Conservation (phyloP, 768 basidiomycete genomes). For the Dacryopinax spathularia region DNA sequence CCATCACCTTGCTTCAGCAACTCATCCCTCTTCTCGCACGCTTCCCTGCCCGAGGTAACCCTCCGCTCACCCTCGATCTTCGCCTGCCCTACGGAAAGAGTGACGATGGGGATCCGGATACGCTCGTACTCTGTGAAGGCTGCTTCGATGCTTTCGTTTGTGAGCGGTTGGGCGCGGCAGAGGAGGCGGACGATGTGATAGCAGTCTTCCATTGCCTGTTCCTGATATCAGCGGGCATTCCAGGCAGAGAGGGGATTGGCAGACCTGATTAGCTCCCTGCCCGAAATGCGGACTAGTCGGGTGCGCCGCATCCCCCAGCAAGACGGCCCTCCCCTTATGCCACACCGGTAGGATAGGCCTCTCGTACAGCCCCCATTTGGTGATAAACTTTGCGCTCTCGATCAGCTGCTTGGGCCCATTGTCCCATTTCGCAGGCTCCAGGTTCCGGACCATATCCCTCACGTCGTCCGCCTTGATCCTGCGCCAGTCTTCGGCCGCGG, state of each 20-base stretch:
- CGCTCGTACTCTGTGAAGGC: constrained; percentile 19
- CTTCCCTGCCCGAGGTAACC: constrained; percentile 25
- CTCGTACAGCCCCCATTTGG: constrained; percentile 33
- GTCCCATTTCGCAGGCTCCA: constrained; percentile 16
- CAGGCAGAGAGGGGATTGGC: background rate
- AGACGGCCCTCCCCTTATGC: constrained; percentile 30
- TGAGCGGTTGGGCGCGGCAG: background rate
- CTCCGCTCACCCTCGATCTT: background rate
- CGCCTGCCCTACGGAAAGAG: background rate
- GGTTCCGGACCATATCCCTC: constrained; percentile 16
- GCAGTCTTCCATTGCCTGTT: background rate
- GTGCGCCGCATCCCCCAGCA: constrained; percentile 36
- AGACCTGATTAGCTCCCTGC: constrained; percentile 35
- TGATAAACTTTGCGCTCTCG: constrained; percentile 15
- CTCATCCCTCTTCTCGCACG: constrained; percentile 23
- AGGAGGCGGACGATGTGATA: background rate
- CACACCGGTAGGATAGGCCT: constrained; percentile 29
- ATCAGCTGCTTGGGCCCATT: constrained; percentile 17
- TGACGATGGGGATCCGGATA: background rate
- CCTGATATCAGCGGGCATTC: background rate
- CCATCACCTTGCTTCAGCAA: constrained; percentile 29
- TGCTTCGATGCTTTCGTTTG: constrained; percentile 23
- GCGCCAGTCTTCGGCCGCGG: constrained; percentile 25
- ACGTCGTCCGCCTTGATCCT: constrained; percentile 28
- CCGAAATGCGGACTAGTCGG: constrained; percentile 36